phyloP scores from a whole-genome alignment of 2,329 filamentous ascomycete genomes.

The Teratosphaeria nubilosa region DNA sequence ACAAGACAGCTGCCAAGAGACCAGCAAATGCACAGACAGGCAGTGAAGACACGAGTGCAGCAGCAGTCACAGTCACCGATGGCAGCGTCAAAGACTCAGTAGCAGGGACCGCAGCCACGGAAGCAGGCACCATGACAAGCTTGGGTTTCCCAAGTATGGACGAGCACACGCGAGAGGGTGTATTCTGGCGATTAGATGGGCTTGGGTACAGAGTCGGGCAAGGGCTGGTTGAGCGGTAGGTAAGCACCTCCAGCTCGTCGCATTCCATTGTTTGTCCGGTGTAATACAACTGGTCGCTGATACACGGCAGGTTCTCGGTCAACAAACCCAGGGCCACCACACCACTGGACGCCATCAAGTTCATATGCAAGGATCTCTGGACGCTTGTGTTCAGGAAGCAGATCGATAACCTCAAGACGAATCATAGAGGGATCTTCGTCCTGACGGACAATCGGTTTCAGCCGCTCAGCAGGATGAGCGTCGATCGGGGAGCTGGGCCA shows the following conservation, averaged over 20 bases:
- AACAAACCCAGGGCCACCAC: constrained; percentile 83
- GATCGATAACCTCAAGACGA: constrained; percentile 97
- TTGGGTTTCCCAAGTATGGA: constrained; percentile 34
- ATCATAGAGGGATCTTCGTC: constrained; percentile 93
- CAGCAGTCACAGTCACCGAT: constrained; percentile 9
- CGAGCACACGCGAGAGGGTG: constrained; percentile 73
- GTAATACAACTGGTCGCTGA: background rate
- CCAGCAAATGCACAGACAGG: constrained; percentile 3
- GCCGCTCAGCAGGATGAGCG: constrained; percentile 81
- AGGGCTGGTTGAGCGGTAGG: constrained; percentile 79
- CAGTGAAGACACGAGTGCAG: constrained; percentile 11
- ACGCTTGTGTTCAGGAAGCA: constrained; percentile 90
- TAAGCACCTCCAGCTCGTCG: constrained; percentile 8
- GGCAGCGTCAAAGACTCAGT: constrained; percentile 5
- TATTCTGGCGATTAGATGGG: constrained; percentile 73
- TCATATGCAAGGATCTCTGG: constrained; percentile 98
- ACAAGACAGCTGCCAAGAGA: constrained; percentile 13
- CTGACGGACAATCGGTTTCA: constrained; percentile 88
- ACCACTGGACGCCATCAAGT: constrained; percentile 93
- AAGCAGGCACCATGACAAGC: constrained; percentile 5
- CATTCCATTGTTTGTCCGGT: background rate
- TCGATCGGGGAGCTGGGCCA: constrained; percentile 40
- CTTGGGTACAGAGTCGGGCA: constrained; percentile 87
- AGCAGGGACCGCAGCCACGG: constrained; percentile 7
- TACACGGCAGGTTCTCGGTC: constrained; percentile 55